phyloP scores from a whole-genome alignment of 2,329 filamentous ascomycete genomes.

The Scedosporium aurantiacum region DNA sequence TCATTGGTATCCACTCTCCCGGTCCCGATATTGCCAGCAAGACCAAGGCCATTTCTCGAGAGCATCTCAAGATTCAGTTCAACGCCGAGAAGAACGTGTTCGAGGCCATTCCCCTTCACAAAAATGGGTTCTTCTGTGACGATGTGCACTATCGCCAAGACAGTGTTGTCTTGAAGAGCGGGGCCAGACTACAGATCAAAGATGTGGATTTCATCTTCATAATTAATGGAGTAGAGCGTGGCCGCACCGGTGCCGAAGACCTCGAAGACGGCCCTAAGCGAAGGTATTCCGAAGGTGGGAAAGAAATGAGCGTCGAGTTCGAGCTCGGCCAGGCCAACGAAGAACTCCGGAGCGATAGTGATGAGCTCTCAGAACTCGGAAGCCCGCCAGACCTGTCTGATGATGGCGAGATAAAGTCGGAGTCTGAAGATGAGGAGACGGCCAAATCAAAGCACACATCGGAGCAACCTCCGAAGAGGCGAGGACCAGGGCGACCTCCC shows the following conservation, averaged over 20 bases:
- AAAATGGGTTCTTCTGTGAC: constrained; percentile 60
- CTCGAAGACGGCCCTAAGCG: constrained; percentile 37
- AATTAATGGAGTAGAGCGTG: constrained; percentile 51
- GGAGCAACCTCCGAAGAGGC: constrained; percentile 46
- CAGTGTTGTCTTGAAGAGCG: constrained; percentile 48
- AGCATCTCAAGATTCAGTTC: constrained; percentile 64
- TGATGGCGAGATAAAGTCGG: constrained; percentile 15
- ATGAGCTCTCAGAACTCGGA: constrained; percentile 35
- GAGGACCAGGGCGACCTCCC: constrained; percentile 69
- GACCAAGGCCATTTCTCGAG: constrained; percentile 63
- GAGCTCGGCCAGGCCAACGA: constrained; percentile 49
- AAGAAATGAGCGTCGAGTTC: constrained; percentile 66
- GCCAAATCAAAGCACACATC: constrained; percentile 6
- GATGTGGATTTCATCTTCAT: constrained; percentile 58
- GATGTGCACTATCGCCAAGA: constrained; percentile 46
- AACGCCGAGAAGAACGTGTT: constrained; percentile 53
- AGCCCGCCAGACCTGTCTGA: constrained; percentile 30
- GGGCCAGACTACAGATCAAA: constrained; percentile 60
- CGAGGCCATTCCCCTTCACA: constrained; percentile 49
- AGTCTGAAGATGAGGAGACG: constrained; percentile 17
- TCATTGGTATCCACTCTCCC: constrained; percentile 63
- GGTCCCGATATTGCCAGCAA: constrained; percentile 47
- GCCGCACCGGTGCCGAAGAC: constrained; percentile 48
- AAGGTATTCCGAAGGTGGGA: constrained; percentile 44
- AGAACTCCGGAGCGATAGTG: constrained; percentile 44